Base-by-base conservation (phyloP, 306 rosid species). In the Abrus precatorius region DNA sequence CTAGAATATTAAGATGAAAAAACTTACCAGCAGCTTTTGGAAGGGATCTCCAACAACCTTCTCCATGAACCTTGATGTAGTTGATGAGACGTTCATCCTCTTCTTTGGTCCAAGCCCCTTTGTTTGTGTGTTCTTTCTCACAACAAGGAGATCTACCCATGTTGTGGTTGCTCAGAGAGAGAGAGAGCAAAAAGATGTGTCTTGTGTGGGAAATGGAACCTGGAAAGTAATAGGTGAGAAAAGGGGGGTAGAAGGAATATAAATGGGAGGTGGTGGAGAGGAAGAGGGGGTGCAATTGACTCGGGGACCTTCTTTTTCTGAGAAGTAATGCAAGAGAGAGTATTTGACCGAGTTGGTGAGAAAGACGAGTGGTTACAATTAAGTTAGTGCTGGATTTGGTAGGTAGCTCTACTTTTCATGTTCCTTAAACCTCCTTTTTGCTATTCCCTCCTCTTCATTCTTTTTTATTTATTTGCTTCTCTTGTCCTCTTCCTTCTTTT, bases 41-140 rank as follows among this genome's bases (percentile, higher is more conserved):
- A 34, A 92, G 94, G 74, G 97, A 92, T 57, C 92, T 80, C 97
- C 97, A 92, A 34, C 90, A 85, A 4, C 97, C 97, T 88, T 92
- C 91, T 0, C 97, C 97, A 0, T 92, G 88, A 34, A 73, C 38
- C 45, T 87, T 81, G 90, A 92, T 88, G 84, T 88, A 88, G 77
- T 80, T 78, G 27, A 86, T 85, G 86, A 92, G 97, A 52, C 92
- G 93, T 60, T 90, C 75, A 11, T 92, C 97, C 85, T 92, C 97
- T 41, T 88, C 89, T 80, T 87, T 92, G 60, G 94, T 88, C 97
- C 97, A 92, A 33, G 97, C 92, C 2, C 97, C 97, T 84, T 90
- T 92, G 84, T 90, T 92, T 0, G 90, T 92, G 88, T 90, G 92
- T 49, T 85, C 88, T 69, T 90, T 90, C 78, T 92, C 97, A 7